A percentile compares a stretch with the other conserved stretches of the same genome.
phyloP scores from a whole-genome alignment of 345 rosid genomes.

The Eucalyptus decipiens region DNA sequence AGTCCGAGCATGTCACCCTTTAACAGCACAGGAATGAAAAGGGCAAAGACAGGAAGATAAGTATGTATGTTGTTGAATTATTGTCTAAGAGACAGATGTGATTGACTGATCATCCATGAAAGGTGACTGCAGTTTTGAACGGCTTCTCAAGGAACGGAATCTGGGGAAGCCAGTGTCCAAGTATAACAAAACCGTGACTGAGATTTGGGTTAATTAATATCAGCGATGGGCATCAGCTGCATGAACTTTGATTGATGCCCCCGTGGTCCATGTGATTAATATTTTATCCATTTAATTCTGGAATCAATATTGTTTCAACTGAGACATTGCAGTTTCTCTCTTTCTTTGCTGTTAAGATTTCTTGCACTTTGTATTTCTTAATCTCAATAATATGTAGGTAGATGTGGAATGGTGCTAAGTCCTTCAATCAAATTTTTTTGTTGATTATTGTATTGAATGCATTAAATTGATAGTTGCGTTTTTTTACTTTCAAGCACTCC shows the following conservation, averaged over 20 bases:
- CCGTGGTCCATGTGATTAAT: not conserved
- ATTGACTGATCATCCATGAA: not conserved
- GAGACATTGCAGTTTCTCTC: not conserved
- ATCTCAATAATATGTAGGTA: not conserved
- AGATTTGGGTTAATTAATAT: not conserved
- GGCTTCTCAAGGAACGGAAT: not conserved
- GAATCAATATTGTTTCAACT: not conserved
- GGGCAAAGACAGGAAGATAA: constrained; percentile 84
- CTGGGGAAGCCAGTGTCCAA: not conserved
- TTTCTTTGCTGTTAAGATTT: not conserved
- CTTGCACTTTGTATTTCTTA: not conserved
- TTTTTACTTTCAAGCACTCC: not conserved
- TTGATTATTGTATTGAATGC: not conserved
- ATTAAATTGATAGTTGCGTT: not conserved
- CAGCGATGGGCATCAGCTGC: not conserved
- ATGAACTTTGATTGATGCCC: not conserved
- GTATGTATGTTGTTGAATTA: not conserved
- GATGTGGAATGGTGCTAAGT: not conserved
- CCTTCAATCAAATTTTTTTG: not conserved
- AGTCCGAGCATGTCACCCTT: constrained; percentile 93
- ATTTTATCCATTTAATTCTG: not conserved
- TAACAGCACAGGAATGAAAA: constrained; percentile 63
- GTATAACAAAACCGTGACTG: not conserved
- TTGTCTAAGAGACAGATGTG: not conserved
- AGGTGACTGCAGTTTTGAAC: not conserved